phyloP scores from a whole-genome alignment of 768 basidiomycete genomes.

The Mycena belliarum region DNA sequence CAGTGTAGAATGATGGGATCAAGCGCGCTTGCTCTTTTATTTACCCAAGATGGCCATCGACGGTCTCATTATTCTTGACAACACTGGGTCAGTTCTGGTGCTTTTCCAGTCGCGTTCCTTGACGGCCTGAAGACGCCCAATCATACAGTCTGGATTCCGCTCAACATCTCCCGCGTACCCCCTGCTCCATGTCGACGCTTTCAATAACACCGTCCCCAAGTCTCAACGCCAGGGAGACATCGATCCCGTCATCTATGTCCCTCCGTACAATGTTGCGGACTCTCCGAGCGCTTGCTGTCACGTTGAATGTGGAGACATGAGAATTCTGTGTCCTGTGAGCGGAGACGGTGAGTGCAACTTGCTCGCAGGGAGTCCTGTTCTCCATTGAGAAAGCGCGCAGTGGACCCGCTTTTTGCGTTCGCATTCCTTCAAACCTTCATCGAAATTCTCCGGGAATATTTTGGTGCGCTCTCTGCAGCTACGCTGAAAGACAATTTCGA shows the following conservation, averaged over 20 bases:
- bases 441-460: slow-evolving; percentile 82
- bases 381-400: slow-evolving; percentile 39
- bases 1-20: no score
- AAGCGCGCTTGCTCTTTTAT: no score
- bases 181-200: slow-evolving; percentile 81
- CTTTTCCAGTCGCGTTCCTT: slow-evolving; percentile 11
- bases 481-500: slow-evolving; percentile 92
- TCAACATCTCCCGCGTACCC: slow-evolving; percentile 77
- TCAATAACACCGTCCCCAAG: slow-evolving; percentile 71
- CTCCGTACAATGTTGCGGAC: slow-evolving; percentile 44
- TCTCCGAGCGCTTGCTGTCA: slow-evolving; percentile 82
- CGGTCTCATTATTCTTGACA: slow-evolving; percentile 79
- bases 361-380: no score
- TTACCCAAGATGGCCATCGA: slow-evolving; percentile 67
- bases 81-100: slow-evolving; percentile 56
- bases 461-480: slow-evolving; percentile 79
- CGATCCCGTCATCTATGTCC: slow-evolving; percentile 75
- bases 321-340: slow-evolving; percentile 78
- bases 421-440: slow-evolving; percentile 85
- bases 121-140: slow-evolving; percentile 55
- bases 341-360: slow-evolving; percentile 71
- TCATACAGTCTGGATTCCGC: slow-evolving; percentile 90
- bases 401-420: slow-evolving; percentile 88
- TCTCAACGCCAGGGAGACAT: slow-evolving; percentile 53
- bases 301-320: slow-evolving; percentile 72